Evolutionary conservation across 176 grass and related monocot species (phyloP), one percentile per base, ranked within the genome.

Genomic region (Oryza longistaminata): DNA sequence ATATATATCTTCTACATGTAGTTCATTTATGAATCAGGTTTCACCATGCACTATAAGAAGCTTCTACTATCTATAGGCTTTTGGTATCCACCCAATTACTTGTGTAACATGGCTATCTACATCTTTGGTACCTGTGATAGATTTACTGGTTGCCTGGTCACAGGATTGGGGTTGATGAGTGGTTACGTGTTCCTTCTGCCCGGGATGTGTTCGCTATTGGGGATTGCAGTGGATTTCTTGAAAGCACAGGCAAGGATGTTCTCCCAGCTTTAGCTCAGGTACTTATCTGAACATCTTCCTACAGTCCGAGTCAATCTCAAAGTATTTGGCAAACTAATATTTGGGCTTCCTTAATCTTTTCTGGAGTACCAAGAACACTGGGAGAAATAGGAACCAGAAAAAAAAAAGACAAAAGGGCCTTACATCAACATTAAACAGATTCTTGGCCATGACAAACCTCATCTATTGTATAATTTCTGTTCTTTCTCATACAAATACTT

Each of bases 261-360:
- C 90, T 95, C 88, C 96, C 93, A 17, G 93, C 96, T 84, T 85
- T 98, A 67, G 96, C 96, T 83, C 96, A 98, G 93, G 96, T 99
- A 88, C 44, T 75, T 80, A 43, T 45, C 37, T 34, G 42, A 53
- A 73, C 66, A 48, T 70, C 43, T 85, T 71, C 6, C 24, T 31
- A 17, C 80, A 71, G 29, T 71, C 21, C 31, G 68, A 82, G 12
- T 25, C 46, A 73, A 34, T 71, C 16, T 40, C 14, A 40, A 58
- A 69, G n/a, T 40, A 75, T 79, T 49, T 40, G n/a, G 48, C 26
- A 83, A 62, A n/a, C 16, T 64, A 75, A 2, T 21, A 11, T 26
- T 52, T 2, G 29, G 8, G 5, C 3, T 15, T 67, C 3, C 34
- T 31, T 12, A 40, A 40, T 76, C 8, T 72, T 89, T 86, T 52